Conservation (phyloP, 768 basidiomycete genomes). For the Daedaleopsis sinensis region DNA sequence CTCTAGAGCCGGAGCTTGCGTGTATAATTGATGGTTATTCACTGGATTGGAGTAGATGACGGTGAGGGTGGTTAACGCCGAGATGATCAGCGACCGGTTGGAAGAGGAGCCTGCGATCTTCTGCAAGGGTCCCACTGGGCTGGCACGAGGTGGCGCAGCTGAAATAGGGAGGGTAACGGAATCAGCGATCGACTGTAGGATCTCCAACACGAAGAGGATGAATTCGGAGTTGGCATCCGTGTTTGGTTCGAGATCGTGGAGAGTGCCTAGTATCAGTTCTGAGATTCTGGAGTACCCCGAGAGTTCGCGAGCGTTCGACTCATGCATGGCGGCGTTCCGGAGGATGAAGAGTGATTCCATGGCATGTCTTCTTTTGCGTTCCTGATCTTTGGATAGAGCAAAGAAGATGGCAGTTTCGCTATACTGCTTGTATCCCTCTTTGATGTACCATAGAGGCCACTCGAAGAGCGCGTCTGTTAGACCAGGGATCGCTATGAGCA, state of each 20-base stretch:
- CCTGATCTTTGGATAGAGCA: conserved; percentile 51
- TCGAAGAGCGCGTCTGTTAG: conserved; percentile 83
- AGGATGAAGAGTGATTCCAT: conserved; percentile 84
- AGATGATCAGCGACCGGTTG: conserved; percentile 78
- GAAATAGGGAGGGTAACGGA: conserved; percentile 43
- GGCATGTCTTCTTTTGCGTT: conserved; percentile 71
- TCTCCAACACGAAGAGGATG: conserved; percentile 68
- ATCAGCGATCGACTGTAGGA: conserved; percentile 64
- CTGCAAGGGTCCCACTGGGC: conserved; percentile 61
- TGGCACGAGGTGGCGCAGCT: conserved; percentile 34
- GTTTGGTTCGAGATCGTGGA: conserved; percentile 61
- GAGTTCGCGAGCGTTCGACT: conserved; percentile 66
- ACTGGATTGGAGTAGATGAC: conserved; percentile 61
- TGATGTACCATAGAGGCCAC: conserved; percentile 86
- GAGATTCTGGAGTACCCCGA: conserved; percentile 61
- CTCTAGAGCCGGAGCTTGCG: conserved; percentile 60
- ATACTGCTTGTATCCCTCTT: conserved; percentile 54
- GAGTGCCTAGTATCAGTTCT: conserved; percentile 63
- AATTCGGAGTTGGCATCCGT: conserved; percentile 76
- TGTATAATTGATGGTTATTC: conserved; percentile 55
- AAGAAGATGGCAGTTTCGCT: conserved; percentile 54
- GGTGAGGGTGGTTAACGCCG: conserved; percentile 61
- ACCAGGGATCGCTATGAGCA: conserved; percentile 72
- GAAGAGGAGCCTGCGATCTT: conserved; percentile 56
- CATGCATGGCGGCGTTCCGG: conserved; percentile 79